These are phyloP conservation scores for Jamesozyma hellenica DNA, from an alignment of 805 yeast genomes.

Conservation along the genomic window DNA sequence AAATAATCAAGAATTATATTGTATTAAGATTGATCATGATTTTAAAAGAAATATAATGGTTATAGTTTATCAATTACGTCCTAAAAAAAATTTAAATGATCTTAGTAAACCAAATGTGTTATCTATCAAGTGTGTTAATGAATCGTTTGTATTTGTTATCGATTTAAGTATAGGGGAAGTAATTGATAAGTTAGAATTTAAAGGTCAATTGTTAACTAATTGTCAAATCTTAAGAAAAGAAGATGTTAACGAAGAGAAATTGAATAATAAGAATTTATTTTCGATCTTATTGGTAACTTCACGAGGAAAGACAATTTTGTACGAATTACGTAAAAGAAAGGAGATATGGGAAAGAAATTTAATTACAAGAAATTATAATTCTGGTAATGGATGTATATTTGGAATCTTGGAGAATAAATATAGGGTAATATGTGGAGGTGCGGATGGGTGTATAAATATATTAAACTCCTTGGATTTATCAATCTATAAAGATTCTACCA, in stretches of 20 bases:
- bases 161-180: slow-evolving; percentile 4
- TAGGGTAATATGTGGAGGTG: slow-evolving; percentile 14
- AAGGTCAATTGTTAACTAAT: slow-evolving; percentile 14
- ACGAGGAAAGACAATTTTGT: slow-evolving; percentile 18
- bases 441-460: slow-evolving; percentile 14
- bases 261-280: slow-evolving; percentile 5
- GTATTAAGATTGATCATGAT: slow-evolving; percentile 4
- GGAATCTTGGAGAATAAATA: slow-evolving; percentile 14
- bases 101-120: background rate
- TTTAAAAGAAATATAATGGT: background rate
- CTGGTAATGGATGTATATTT: slow-evolving; percentile 11
- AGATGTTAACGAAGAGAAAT: background rate
- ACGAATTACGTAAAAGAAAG: slow-evolving; percentile 13
- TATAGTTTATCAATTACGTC: background rate
- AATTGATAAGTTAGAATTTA: slow-evolving; percentile 16
- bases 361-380: slow-evolving; percentile 13
- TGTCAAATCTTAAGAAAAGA: slow-evolving; percentile 13
- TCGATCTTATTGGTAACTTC: slow-evolving; percentile 14
- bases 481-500: slow-evolving; percentile 8
- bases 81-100: background rate
- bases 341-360: slow-evolving; percentile 13
- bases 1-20: background rate
- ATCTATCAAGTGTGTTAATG: background rate
- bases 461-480: slow-evolving; percentile 15
- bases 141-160: slow-evolving; percentile 3